Percentiles rank a stretch among this genome's conserved stretches.
Conservation (phyloP, 2,329 filamentous ascomycete genomes). For the Venturia pyrina region DNA sequence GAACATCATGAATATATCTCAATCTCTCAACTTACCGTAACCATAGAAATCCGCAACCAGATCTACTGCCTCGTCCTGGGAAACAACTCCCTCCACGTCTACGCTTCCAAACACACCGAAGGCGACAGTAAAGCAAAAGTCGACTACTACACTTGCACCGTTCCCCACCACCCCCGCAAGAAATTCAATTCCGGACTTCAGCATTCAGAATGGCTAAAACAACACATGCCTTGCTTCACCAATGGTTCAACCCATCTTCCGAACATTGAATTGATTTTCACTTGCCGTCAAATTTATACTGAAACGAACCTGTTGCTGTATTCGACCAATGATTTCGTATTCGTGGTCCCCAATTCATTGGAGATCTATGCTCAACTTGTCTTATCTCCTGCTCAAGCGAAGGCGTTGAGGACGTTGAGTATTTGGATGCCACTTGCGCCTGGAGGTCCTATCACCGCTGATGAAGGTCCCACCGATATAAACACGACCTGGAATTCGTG, state of each 20-base stretch:
- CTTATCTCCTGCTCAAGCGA: neutral
- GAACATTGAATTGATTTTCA: neutral
- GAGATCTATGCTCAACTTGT: neutral
- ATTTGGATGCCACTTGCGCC: neutral
- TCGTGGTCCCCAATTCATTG: neutral
- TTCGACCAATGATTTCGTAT: slow-evolving; percentile 1
- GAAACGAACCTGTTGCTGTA: neutral
- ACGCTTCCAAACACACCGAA: neutral
- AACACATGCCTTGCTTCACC: slow-evolving; percentile 6
- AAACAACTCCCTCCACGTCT: slow-evolving; percentile 1
- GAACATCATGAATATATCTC: neutral
- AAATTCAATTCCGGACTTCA: neutral
- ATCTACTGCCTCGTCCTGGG: slow-evolving; percentile 3
- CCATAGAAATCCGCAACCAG: slow-evolving; percentile 1
- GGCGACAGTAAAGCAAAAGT: neutral
- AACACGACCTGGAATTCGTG: neutral
- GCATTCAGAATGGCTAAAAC: slow-evolving; percentile 1
- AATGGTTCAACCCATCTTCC: neutral
- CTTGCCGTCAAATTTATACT: slow-evolving; percentile 5
- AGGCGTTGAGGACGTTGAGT: neutral
- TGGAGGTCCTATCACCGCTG: neutral
- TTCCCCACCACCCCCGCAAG: neutral
- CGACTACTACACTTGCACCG: neutral
- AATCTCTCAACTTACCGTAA: neutral
- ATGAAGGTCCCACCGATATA: neutral